A percentile compares a stretch with the other conserved stretches of the same genome.
These are phyloP conservation scores for Boletus barrowsii DNA, from an alignment of 768 basidiomycete species.

Conservation along the genomic window DNA sequence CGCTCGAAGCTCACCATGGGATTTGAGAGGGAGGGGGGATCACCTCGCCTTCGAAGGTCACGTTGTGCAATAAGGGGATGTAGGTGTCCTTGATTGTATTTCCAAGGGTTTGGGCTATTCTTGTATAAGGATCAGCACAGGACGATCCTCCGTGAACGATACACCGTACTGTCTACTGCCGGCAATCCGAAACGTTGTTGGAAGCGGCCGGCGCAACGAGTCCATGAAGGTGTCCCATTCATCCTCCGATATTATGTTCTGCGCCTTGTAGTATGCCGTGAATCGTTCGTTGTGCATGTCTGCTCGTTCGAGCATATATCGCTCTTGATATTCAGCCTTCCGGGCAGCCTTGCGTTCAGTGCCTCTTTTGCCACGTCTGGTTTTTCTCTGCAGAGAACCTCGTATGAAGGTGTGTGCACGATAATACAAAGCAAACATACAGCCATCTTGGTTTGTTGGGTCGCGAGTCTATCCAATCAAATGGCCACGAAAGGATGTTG, in stretches of 20 bases:
- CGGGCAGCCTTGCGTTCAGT: conserved; percentile 11
- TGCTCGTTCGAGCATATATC: conserved; percentile 51
- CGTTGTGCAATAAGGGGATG: conserved; percentile 70
- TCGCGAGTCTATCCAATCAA: neutral
- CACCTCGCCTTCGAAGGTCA: conserved; percentile 70
- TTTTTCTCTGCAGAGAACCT: conserved; percentile 12
- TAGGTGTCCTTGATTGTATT: conserved; percentile 72
- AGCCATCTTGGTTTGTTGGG: conserved; percentile 8
- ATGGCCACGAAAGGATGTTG: neutral
- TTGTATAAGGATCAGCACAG: conserved; percentile 29
- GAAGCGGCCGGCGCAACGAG: conserved; percentile 66
- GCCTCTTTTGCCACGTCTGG: conserved; percentile 12
- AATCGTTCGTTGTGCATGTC: conserved; percentile 74
- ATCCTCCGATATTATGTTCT: conserved; percentile 68
- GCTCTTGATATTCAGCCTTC: conserved; percentile 35
- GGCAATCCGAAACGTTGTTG: conserved; percentile 92
- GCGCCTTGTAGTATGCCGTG: conserved; percentile 66
- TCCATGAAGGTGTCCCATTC: conserved; percentile 80
- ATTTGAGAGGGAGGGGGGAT: conserved; percentile 82
- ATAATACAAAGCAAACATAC: conserved; percentile 8
- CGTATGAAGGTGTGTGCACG: neutral
- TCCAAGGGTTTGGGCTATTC: conserved; percentile 73
- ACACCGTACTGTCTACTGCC: conserved; percentile 76
- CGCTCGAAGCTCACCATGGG: conserved; percentile 58
- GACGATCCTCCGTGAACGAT: neutral